phyloP scores from a whole-genome alignment of 2,329 filamentous ascomycete genomes.

The Colletotrichum euphorbiae region DNA sequence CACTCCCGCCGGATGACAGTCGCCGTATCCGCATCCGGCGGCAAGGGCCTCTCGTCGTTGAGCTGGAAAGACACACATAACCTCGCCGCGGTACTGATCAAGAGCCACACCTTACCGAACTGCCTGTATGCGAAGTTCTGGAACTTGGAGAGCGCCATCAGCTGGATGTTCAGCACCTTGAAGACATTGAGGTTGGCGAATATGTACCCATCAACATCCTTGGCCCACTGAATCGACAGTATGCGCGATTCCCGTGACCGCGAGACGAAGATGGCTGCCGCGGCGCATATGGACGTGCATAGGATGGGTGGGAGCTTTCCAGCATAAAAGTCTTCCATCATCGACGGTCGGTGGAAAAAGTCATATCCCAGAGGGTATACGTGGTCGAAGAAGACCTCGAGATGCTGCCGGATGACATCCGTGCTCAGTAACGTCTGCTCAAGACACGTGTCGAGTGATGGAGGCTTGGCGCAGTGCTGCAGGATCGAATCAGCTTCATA shows the following conservation, averaged over 20 bases:
- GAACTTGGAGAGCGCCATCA: slow-evolving; percentile 26
- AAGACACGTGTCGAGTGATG: background rate
- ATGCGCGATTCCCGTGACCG: background rate
- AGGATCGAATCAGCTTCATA: slow-evolving; percentile 13
- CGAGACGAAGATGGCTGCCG: slow-evolving; percentile 9
- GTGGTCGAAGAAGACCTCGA: slow-evolving; percentile 29
- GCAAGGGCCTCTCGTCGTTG: slow-evolving; percentile 16
- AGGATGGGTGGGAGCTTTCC: slow-evolving; percentile 8
- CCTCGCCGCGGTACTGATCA: slow-evolving; percentile 23
- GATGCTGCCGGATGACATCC: slow-evolving; percentile 28
- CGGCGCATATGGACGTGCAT: background rate
- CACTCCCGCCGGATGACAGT: slow-evolving; percentile 13
- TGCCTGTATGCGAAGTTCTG: slow-evolving; percentile 33
- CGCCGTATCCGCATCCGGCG: background rate
- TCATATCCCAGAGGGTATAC: slow-evolving; percentile 25
- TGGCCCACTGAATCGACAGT: background rate
- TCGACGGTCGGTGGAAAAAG: slow-evolving; percentile 30
- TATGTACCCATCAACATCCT: slow-evolving; percentile 19
- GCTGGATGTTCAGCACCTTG: slow-evolving; percentile 20
- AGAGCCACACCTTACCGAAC: slow-evolving; percentile 28
- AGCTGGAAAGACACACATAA: slow-evolving; percentile 23
- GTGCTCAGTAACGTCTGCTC: slow-evolving; percentile 22
- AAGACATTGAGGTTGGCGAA: slow-evolving; percentile 18
- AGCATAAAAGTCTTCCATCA: slow-evolving; percentile 28
- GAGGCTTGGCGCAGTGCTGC: background rate